Evolutionary conservation across 2,329 filamentous ascomycete genomes (phyloP).

Genomic region (Exophiala sp.): DNA sequence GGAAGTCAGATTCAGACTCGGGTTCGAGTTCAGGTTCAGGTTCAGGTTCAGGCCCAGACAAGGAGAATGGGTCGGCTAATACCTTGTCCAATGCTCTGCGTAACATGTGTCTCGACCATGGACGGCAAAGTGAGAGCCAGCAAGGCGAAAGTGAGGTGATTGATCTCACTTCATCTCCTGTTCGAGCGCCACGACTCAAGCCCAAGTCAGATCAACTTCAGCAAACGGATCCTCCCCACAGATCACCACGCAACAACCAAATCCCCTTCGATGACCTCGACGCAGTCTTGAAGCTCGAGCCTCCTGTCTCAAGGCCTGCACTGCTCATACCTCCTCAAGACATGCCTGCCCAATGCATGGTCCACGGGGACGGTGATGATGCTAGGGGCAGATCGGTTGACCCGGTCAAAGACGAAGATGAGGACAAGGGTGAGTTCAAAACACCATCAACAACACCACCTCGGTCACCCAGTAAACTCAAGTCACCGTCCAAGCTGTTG

Average conservation of each 20-base stretch:
- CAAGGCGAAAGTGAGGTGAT: slow-evolving; percentile 22
- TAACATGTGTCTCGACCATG: slow-evolving; percentile 36
- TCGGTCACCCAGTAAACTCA: slow-evolving; percentile 23
- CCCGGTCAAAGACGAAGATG: too few species aligned
- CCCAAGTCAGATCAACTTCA: slow-evolving; percentile 4
- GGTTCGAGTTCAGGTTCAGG: too few species aligned
- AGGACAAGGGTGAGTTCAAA: slow-evolving; percentile 1
- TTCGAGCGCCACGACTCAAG: neutral
- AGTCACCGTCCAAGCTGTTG: slow-evolving; percentile 32
- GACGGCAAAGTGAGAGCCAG: slow-evolving; percentile 17
- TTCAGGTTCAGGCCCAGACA: slow-evolving; percentile 29
- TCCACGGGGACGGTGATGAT: neutral
- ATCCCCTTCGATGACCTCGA: slow-evolving; percentile 16
- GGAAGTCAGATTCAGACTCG: slow-evolving; percentile 30
- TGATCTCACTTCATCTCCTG: slow-evolving; percentile 25
- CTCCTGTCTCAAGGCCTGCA: slow-evolving; percentile 11
- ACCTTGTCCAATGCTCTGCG: slow-evolving; percentile 29
- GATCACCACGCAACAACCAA: neutral
- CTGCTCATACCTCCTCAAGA: slow-evolving; percentile 11
- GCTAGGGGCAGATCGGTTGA: neutral
- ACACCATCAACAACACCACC: slow-evolving; percentile 34
- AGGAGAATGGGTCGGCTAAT: slow-evolving; percentile 15
- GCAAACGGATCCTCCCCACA: neutral
- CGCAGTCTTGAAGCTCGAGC: slow-evolving; percentile 7
- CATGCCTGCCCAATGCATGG: neutral